Percentiles rank a stretch among this genome's conserved stretches.
Evolutionary conservation across 768 basidiomycete species (phyloP).

Genomic region (Rhizopogon vulgaris): DNA sequence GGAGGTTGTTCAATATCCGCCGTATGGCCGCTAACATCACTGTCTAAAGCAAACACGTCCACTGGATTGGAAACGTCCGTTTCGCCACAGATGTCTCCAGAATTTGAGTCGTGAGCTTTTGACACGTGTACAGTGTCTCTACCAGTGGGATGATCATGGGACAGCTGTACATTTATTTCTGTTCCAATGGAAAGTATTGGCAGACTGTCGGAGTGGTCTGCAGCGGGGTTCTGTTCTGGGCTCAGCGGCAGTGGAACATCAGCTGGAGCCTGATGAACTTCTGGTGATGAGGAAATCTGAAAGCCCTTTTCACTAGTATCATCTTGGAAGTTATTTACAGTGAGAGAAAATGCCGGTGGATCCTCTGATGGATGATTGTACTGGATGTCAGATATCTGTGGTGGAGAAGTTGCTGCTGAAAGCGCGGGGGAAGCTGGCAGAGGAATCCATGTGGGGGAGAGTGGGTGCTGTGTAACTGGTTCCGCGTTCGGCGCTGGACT

Average conservation of each 20-base stretch:
- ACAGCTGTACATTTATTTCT: not conserved
- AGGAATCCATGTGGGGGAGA: constrained; percentile 39
- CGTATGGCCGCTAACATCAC: not conserved
- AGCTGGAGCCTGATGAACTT: not conserved
- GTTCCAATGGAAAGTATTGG: not conserved
- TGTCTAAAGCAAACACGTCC: not conserved
- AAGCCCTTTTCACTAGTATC: not conserved
- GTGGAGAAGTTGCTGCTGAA: not conserved
- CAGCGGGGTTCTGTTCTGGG: too few species aligned
- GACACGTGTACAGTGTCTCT: not conserved
- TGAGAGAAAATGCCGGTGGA: not conserved
- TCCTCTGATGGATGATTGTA: not conserved
- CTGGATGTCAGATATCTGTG: not conserved
- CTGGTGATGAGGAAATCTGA: not conserved
- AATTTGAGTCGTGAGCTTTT: not conserved
- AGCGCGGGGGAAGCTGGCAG: constrained; percentile 35
- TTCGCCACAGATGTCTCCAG: not conserved
- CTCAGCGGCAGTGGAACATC: not conserved
- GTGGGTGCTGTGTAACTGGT: constrained; percentile 25
- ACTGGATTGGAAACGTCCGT: not conserved
- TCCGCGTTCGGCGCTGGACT: constrained; percentile 22
- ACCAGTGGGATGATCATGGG: not conserved
- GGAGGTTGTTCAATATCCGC: not conserved
- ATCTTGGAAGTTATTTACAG: not conserved
- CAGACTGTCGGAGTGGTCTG: not conserved